Evolutionary conservation across 192 early-diverging fungal species (phyloP).

Genomic region (Radiomyces spectabilis): DNA sequence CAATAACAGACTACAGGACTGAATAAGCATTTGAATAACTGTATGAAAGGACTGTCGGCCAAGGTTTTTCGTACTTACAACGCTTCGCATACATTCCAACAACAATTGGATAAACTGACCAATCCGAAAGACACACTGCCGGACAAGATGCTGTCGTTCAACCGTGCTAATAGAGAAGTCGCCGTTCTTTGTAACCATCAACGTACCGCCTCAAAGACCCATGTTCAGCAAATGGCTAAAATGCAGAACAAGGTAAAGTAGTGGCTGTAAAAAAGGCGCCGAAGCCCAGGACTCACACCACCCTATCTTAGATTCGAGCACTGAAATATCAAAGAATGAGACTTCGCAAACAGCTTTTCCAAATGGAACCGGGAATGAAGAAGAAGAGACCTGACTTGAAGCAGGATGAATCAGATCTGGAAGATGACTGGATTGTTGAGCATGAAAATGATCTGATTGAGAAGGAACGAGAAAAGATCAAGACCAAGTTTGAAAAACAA

Average conservation of each 20-base stretch:
- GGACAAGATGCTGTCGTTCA: slow-evolving; percentile 90
- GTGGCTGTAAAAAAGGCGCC: background rate
- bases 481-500: slow-evolving; percentile 64
- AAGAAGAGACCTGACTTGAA: slow-evolving; percentile 64
- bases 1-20: slow-evolving; percentile 55
- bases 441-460: slow-evolving; percentile 52
- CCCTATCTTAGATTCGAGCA: slow-evolving; percentile 50
- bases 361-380: slow-evolving; percentile 67
- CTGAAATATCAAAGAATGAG: slow-evolving; percentile 82
- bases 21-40: slow-evolving; percentile 82
- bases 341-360: slow-evolving; percentile 59
- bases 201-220: slow-evolving; percentile 74
- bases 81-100: slow-evolving; percentile 89
- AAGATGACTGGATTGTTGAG: slow-evolving; percentile 67
- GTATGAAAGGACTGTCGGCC: slow-evolving; percentile 90
- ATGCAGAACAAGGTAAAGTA: slow-evolving; percentile 70
- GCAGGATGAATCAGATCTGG: slow-evolving; percentile 68
- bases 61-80: slow-evolving; percentile 99
- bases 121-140: slow-evolving; percentile 55
- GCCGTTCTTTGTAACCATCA: slow-evolving; percentile 99
- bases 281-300: background rate
- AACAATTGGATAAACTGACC: slow-evolving; percentile 68
- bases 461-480: slow-evolving; percentile 64
- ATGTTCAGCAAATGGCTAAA: slow-evolving; percentile 66
- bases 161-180: slow-evolving; percentile 92